A percentile compares a stretch with the other conserved stretches of the same genome.
These are phyloP conservation scores for Ramichloridium luteum DNA, from an alignment of 2,329 filamentous ascomycete species.

Conservation along the genomic window DNA sequence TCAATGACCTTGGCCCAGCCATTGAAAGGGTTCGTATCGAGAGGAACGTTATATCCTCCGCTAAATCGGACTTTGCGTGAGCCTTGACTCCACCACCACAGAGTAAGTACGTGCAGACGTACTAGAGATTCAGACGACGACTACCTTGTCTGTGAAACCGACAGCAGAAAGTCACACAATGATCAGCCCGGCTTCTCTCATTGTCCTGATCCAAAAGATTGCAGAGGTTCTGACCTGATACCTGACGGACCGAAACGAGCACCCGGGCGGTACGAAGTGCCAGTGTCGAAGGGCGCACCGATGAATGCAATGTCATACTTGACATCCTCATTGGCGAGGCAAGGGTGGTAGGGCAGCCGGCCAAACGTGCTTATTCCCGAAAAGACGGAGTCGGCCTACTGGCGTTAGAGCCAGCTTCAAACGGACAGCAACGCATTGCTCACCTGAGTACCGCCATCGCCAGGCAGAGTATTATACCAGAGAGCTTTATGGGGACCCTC, in stretches of 20 bases:
- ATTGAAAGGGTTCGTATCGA: slow-evolving; percentile 68
- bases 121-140: slow-evolving; percentile 77
- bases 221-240: too few species aligned
- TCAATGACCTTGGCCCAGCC: slow-evolving; percentile 70
- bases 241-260: slow-evolving; percentile 75
- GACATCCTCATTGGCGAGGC: slow-evolving; percentile 55
- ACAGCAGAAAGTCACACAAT: slow-evolving; percentile 1
- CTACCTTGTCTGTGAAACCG: slow-evolving; percentile 73
- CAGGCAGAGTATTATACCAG: slow-evolving; percentile 75
- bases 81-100: slow-evolving; percentile 27
- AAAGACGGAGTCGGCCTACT: slow-evolving; percentile 72
- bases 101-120: slow-evolving; percentile 30
- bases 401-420: neutral
- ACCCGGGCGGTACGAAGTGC: slow-evolving; percentile 72
- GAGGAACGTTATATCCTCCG: slow-evolving; percentile 75
- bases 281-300: slow-evolving; percentile 74
- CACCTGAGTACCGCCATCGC: slow-evolving; percentile 73
- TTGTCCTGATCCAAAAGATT: too few species aligned
- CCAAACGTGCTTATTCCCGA: slow-evolving; percentile 81
- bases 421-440: neutral
- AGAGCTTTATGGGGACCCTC: slow-evolving; percentile 59
- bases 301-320: slow-evolving; percentile 80
- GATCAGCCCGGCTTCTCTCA: neutral
- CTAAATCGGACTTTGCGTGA: slow-evolving; percentile 46
- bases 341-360: slow-evolving; percentile 64